Base-by-base conservation (phyloP, 2,329 filamentous ascomycete genomes). In the Ilyonectria destructans region DNA sequence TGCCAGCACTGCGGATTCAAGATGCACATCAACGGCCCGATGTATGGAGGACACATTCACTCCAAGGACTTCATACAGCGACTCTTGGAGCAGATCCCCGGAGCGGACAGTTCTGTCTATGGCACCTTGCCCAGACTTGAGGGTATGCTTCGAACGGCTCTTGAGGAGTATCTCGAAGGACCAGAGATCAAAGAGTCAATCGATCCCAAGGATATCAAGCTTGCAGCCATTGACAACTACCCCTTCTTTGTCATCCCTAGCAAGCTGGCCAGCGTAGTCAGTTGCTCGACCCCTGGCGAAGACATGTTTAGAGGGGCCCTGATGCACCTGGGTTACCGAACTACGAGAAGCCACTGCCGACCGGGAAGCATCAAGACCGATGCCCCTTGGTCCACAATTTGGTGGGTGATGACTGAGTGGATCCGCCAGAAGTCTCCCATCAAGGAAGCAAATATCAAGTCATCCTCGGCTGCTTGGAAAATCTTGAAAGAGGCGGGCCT, bases 341-440 rank as follows among this genome's bases (percentile, higher is more conserved):
- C 93, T 4, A 93, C 93, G 1, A 90, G 96, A 75, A 97, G 93
- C 74, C 96, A 99, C 80, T 94, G 94, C 75, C 94, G 95, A 73
- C 88, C 94, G 0, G 96, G 95, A 29, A 96, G 93, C 76, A 91
- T 98, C 81, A 97, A 97, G 84, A 98, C 96, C 0, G 91, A 98
- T 81, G 96, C 96, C 15, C 93, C 95, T 0, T 99, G 95, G 95
- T 86, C 86, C 5, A 91, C 94, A 0, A 88, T 99, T 55, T 98
- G 96, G 95, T 93, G 97, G 78, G 85, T 98, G 31, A 96, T 98
- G 90, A 88, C 93, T 29, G 95, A 97, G 81, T 99, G 95, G 94
- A 89, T 93, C 15, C 89, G 92, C 26, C 94, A 97, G 78, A 93
- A 92, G 75, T 87, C 89, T 0, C 95, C 95, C 0, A 86, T 97